Evolutionary conservation across 78 protist genomes (phyloP), one percentile per base, ranked within the genome.

Genomic region (Polysphondylium violaceum): DNA sequence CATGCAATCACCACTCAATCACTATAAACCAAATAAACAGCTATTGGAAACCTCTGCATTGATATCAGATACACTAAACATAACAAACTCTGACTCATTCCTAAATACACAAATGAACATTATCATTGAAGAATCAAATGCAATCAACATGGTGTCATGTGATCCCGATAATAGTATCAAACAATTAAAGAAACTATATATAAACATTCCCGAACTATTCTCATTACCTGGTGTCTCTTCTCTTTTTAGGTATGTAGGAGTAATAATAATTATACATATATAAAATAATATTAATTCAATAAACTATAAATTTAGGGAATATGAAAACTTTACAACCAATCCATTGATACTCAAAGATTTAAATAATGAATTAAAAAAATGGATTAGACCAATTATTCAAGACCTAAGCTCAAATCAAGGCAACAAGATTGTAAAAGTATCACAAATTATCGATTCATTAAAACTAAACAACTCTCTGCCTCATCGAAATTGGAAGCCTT

Each of bases 331-430:
- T 17, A 38, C 51, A 38, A 44, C 73, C 2, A 38, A 65, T 65
- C 73, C 73, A 65, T 38, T 27, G 1, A 43, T 65, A n/a, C 40
- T 65, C 53, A n/a, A 38, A 11, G 73, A 65, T 65, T n/a, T 65
- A 29, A 51, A 44, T 11, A 51, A 65, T 19, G n/a, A 44, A 65
- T 65, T 65, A 65, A 65, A 21, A 65, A 38, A 65, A n/a, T 65
- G 73, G 73, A 38, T 65, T 38, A 65, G 40, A 65, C 73, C 73
- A 65, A 19, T 40, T 2, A 25, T 65, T n/a, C 73, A 65, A 65
- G 73, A 65, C 33, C 23, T 65, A 36, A 38, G 41, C 9, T 65
- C 40, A 44, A 65, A 38, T 38, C 1, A 3, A 12, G 17, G 53
- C 4, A 56, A 56, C 2, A 56, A 21, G 58, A 55, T 0, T 3